phyloP scores from a whole-genome alignment of 371 early-diverging fungal genomes.

The Blyttiomyces sp. region DNA sequence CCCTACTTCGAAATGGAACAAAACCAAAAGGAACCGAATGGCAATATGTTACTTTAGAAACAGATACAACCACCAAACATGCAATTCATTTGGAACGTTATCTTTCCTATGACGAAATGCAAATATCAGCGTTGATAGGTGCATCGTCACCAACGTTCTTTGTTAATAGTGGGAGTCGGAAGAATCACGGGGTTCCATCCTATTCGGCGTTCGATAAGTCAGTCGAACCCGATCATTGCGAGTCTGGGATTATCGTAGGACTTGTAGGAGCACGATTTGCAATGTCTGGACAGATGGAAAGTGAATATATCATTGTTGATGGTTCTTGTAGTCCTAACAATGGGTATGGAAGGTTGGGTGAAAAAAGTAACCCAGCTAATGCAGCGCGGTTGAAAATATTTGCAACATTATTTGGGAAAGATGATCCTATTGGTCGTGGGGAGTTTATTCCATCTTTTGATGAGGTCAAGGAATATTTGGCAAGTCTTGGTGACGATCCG shows the following conservation, averaged over 20 bases:
- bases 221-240: neutral
- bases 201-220: neutral
- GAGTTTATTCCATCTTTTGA: constrained; percentile 8
- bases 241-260: constrained; percentile 29
- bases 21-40: neutral
- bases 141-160: constrained; percentile 29
- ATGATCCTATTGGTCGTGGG: neutral
- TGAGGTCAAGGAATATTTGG: no score
- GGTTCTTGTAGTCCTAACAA: neutral
- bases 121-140: constrained; percentile 26
- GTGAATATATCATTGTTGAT: constrained; percentile 10
- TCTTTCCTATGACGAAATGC: constrained; percentile 36
- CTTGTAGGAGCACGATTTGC: constrained; percentile 39
- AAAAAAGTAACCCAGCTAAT: neutral
- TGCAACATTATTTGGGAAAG: constrained; percentile 4
- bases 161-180: constrained; percentile 32
- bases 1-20: constrained; percentile 15
- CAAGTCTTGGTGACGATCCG: no score
- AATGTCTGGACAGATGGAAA: constrained; percentile 21
- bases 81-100: no score
- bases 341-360: neutral
- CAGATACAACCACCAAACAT: no score
- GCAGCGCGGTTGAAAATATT: neutral
- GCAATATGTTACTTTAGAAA: constrained; percentile 5
- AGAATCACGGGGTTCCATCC: constrained; percentile 14